These are phyloP conservation scores for Borovskyia barvae DNA, from an alignment of 208 protist genomes.

Conservation along the genomic window DNA sequence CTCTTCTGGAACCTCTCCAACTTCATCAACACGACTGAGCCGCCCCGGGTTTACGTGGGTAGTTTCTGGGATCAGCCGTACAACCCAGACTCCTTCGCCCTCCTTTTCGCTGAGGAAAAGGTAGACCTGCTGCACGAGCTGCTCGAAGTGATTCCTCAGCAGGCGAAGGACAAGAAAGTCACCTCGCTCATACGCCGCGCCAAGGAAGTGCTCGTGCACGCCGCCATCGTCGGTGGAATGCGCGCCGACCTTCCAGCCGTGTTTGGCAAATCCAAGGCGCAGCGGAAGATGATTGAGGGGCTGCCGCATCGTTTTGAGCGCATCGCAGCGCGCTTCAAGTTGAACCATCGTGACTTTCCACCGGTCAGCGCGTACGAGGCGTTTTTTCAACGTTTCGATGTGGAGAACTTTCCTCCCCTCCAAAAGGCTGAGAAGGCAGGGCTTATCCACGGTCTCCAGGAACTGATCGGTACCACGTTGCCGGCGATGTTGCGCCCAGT, in stretches of 20 bases:
- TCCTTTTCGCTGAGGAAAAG: slow-evolving; percentile 81
- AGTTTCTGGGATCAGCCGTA: slow-evolving; percentile 95
- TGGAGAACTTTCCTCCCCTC: slow-evolving; percentile 53
- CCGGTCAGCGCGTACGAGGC: slow-evolving; percentile 36
- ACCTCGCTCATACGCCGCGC: slow-evolving; percentile 88
- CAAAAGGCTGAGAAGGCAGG: slow-evolving; percentile 72
- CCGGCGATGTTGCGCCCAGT: slow-evolving; percentile 62
- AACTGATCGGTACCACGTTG: slow-evolving; percentile 55
- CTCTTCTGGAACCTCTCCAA: slow-evolving; percentile 96
- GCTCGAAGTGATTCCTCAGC: slow-evolving; percentile 68
- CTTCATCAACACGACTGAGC: slow-evolving; percentile 92
- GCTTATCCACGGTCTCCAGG: slow-evolving; percentile 39
- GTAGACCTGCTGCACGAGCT: slow-evolving; percentile 85
- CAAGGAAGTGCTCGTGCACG: slow-evolving; percentile 86
- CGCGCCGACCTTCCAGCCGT: slow-evolving; percentile 59
- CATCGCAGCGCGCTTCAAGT: slow-evolving; percentile 50
- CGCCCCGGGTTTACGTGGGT: slow-evolving; percentile 94
- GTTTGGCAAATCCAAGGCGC: slow-evolving; percentile 75
- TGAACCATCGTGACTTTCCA: slow-evolving; percentile 65
- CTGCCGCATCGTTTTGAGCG: slow-evolving; percentile 58
- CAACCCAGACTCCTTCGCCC: slow-evolving; percentile 51
- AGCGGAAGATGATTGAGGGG: slow-evolving; percentile 49
- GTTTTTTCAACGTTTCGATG: slow-evolving; percentile 66
- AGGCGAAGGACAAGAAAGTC: slow-evolving; percentile 87
- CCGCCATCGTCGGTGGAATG: slow-evolving; percentile 76